phyloP scores from a whole-genome alignment of 805 yeast species.

The Candida ficus region DNA sequence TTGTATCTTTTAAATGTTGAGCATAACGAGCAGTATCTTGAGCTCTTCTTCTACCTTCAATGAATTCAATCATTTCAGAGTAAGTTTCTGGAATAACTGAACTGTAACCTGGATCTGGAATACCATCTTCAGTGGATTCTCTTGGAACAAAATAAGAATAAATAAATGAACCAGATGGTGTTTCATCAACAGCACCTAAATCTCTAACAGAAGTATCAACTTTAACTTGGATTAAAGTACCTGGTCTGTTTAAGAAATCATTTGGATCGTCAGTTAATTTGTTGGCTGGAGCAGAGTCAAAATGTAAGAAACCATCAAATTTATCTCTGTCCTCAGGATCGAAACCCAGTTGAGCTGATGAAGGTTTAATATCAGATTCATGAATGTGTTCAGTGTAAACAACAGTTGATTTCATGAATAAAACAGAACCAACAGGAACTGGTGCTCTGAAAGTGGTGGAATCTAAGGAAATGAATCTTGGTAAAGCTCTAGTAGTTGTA shows the following conservation, averaged over 20 bases:
- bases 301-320: constrained; percentile 33
- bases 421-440: constrained; percentile 91
- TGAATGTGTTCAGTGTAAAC: constrained; percentile 83
- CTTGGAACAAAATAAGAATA: constrained; percentile 84
- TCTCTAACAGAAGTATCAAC: constrained; percentile 78
- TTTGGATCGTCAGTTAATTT: constrained; percentile 41
- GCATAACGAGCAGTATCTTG: constrained; percentile 71
- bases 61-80: constrained; percentile 86
- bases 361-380: constrained; percentile 24
- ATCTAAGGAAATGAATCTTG: constrained; percentile 85
- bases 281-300: constrained; percentile 57
- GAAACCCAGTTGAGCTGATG: neutral
- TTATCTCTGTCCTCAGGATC: constrained; percentile 11
- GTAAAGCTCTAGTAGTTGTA: constrained; percentile 77
- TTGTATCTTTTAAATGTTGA: constrained; percentile 29
- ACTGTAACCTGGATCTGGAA: constrained; percentile 49
- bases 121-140: constrained; percentile 32
- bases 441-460: constrained; percentile 91
- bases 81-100: constrained; percentile 85
- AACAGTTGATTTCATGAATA: constrained; percentile 75
- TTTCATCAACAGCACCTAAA: constrained; percentile 53
- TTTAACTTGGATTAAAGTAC: constrained; percentile 84
- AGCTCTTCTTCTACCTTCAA: constrained; percentile 89
- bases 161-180: constrained; percentile 81
- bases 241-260: constrained; percentile 67